These are phyloP conservation scores for Pyrenopolyporus hunteri DNA, from an alignment of 495 filamentous ascomycete genomes.

Conservation along the genomic window DNA sequence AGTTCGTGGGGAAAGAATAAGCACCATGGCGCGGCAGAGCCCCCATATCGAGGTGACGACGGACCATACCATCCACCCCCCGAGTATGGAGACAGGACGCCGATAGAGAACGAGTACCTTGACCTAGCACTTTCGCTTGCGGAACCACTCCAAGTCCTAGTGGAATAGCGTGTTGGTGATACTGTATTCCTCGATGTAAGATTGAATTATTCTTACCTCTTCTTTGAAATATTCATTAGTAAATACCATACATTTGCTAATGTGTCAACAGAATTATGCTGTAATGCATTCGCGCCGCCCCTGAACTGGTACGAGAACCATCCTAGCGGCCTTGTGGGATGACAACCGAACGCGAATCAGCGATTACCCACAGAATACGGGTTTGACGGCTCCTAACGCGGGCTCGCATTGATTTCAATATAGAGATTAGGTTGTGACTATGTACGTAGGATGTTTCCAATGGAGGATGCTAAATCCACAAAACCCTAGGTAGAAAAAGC, in stretches of 20 bases:
- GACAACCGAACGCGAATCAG: slow-evolving; percentile 18
- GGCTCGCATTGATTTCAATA: not conserved
- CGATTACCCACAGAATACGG: slow-evolving; percentile 10
- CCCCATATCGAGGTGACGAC: slow-evolving; percentile 37
- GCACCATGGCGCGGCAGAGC: slow-evolving; percentile 35
- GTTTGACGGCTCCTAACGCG: not conserved
- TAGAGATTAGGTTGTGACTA: too few species aligned
- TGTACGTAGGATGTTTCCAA: too few species aligned
- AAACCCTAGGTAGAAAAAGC: too few species aligned
- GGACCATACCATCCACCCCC: slow-evolving; percentile 38
- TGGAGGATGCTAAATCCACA: too few species aligned
- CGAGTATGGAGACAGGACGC: slow-evolving; percentile 35
- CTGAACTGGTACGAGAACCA: slow-evolving; percentile 35
- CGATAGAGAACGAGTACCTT: slow-evolving; percentile 36
- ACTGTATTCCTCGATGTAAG: slow-evolving; percentile 26
- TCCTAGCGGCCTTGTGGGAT: slow-evolving; percentile 38
- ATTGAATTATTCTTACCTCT: not conserved
- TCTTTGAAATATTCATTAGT: too few species aligned
- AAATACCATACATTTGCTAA: not conserved
- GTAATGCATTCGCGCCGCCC: slow-evolving; percentile 39
- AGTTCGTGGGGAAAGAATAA: slow-evolving; percentile 33
- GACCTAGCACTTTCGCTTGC: slow-evolving; percentile 36
- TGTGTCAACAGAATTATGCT: slow-evolving; percentile 32
- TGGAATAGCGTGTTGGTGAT: slow-evolving; percentile 27
- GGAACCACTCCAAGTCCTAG: slow-evolving; percentile 31